Base-by-base conservation (phyloP, 371 early-diverging fungal genomes). In the Capillidium rhysosporum region DNA sequence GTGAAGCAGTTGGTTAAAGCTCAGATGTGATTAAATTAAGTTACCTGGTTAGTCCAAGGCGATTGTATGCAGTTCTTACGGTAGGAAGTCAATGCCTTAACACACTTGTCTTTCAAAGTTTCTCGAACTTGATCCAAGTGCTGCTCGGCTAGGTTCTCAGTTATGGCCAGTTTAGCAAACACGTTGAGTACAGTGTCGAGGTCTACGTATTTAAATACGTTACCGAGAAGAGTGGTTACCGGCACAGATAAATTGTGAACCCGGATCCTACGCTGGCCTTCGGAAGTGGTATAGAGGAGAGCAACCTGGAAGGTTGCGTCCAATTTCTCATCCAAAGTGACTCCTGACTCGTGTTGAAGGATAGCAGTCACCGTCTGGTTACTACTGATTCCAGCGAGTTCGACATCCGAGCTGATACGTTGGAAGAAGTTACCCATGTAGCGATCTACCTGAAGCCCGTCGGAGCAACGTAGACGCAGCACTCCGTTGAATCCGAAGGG, bases 401-500 rank as follows among this genome's bases (percentile, higher is more conserved):
- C 90, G 18, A 95, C 65, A 59, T 97, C 98, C 1, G 91, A 89
- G 14, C 73, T 69, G 69, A 89, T 92, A 44, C 76, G 79, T 86
- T 89, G 89, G 57, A 70, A 75, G 65, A 94, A 84, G 70, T 94
- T 95, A 43, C 98, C 98, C 59, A 79, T 82, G 57, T 94, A 84
- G 34, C 92, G 86, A 1, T 71, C 71, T 1, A 89, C 70, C 24
- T 81, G 72, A 38, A 97, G 63, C 1, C 86, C 92, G 52, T 88
- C 84, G 2, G 93, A 91, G 54, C 84, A 82, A 31, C 98, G 82
- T 16, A 97, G 73, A 39, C 96, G 78, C 64, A 94, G 62, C 10
- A 92, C 73, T 0, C 79, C 90, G 59, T 91, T 84, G 64, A 76
- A 88, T 7, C 93, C 98, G 61, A 83, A 89, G 28, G 79, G 71